phyloP scores from a whole-genome alignment of 306 rosid genomes.

The Hippophae tibetana region DNA sequence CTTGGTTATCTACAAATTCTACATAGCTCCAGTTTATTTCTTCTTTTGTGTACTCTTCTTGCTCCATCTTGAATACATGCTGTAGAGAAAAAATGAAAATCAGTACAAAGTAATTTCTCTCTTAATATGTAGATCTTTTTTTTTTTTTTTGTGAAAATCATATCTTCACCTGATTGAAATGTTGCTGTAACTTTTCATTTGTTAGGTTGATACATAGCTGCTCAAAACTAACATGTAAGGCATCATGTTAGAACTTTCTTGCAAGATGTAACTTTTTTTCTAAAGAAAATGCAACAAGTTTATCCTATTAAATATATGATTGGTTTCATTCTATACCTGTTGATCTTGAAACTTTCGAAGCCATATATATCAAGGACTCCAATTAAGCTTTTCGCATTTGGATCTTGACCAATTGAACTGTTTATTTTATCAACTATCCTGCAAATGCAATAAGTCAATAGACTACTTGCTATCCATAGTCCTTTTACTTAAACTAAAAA shows the following conservation, averaged over 20 bases:
- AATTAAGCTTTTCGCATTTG: constrained; percentile 57
- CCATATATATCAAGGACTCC: constrained; percentile 94
- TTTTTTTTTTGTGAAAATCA: constrained; percentile 9
- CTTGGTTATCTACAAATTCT: constrained; percentile 82
- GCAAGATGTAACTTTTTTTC: neutral
- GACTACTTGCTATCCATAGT: constrained; percentile 5
- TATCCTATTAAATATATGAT: too few relatives aligned
- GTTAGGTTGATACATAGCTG: constrained; percentile 87
- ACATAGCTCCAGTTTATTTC: constrained; percentile 87
- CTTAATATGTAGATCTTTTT: constrained; percentile 5
- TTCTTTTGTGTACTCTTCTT: constrained; percentile 86
- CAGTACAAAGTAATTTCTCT: constrained; percentile 3
- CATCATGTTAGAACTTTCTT: constrained; percentile 1
- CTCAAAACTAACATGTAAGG: constrained; percentile 52
- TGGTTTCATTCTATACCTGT: constrained; percentile 34
- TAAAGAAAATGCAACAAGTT: too few relatives aligned
- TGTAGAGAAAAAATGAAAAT: constrained; percentile 29
- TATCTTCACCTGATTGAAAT: constrained; percentile 72
- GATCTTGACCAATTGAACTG: constrained; percentile 81
- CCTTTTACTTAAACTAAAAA: constrained; percentile 8
- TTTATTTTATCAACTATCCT: constrained; percentile 86
- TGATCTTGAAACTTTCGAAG: constrained; percentile 84
- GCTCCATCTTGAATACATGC: constrained; percentile 96
- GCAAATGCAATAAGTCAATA: constrained; percentile 23
- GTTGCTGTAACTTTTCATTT: constrained; percentile 84